Conservation (phyloP, 805 yeast species). For the Nakazawaea ambrosiae region DNA sequence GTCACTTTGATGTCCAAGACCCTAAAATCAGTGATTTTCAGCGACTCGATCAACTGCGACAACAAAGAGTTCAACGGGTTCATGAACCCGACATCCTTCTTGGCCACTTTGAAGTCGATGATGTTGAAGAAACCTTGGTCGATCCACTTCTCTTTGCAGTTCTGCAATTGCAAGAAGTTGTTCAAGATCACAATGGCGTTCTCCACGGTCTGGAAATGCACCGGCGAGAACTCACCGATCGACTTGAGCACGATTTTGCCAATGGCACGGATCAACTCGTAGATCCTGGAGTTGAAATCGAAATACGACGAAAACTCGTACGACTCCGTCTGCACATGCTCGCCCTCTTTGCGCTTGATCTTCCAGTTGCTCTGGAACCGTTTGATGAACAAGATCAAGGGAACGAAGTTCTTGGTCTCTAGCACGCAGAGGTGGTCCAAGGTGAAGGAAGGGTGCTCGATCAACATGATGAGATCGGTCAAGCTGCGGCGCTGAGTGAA, state of each 20-base stretch:
- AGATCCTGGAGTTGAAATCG: slow-evolving; percentile 24
- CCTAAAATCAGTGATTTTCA: slow-evolving; percentile 22
- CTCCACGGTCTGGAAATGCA: slow-evolving; percentile 14
- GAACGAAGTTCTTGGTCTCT: slow-evolving; percentile 29
- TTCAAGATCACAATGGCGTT: slow-evolving; percentile 29
- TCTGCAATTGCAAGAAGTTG: slow-evolving; percentile 24
- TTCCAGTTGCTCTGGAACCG: slow-evolving; percentile 53
- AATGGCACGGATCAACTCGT: slow-evolving; percentile 17
- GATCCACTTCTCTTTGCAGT: slow-evolving; percentile 18
- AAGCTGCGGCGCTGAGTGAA: slow-evolving; percentile 3
- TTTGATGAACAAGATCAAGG: slow-evolving; percentile 39
- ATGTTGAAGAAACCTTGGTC: slow-evolving; percentile 20
- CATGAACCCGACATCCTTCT: slow-evolving; percentile 45
- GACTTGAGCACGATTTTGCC: slow-evolving; percentile 18
- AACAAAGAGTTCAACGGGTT: slow-evolving; percentile 55
- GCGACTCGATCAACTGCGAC: slow-evolving; percentile 33
- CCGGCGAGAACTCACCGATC: slow-evolving; percentile 11
- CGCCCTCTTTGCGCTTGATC: slow-evolving; percentile 53
- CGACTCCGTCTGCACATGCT: slow-evolving; percentile 58
- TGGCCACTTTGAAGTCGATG: slow-evolving; percentile 31
- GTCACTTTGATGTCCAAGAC: slow-evolving; percentile 13
- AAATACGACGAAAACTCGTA: slow-evolving; percentile 43
- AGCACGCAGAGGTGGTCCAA: slow-evolving; percentile 19
- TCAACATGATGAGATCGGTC: slow-evolving; percentile 7
- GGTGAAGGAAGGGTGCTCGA: slow-evolving; percentile 10